Evolutionary conservation across 768 basidiomycete genomes (phyloP).

Genomic region (Boletus patriciae): DNA sequence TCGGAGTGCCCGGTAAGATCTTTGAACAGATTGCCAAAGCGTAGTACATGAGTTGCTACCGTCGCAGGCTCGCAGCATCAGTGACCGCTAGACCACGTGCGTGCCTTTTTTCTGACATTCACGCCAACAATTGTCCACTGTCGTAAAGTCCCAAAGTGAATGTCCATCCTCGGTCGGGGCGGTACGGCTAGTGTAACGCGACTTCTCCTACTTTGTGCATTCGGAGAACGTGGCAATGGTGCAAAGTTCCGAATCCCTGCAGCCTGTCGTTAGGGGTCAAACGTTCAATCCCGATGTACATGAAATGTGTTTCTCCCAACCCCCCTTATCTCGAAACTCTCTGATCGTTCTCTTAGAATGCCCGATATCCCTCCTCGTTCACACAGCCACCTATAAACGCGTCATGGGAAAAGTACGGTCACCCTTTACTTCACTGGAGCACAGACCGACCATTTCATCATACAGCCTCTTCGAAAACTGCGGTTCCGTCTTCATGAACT

Average conservation of each 20-base stretch:
- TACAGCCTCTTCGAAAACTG: neutral
- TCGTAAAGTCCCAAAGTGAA: neutral
- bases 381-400: neutral
- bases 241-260: neutral
- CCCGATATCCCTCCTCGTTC: neutral
- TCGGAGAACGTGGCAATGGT: neutral
- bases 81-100: neutral
- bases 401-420: conserved; percentile 7
- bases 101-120: neutral
- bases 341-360: neutral
- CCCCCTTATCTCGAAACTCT: neutral
- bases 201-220: neutral
- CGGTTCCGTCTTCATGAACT: neutral
- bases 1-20: neutral
- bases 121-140: neutral
- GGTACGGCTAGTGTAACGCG: neutral
- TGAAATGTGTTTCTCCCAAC: neutral
- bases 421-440: neutral
- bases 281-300: neutral
- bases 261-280: no score
- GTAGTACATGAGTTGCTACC: neutral
- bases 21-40: neutral
- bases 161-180: neutral
- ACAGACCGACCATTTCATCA: neutral
- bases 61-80: neutral